A percentile compares a stretch with the other conserved stretches of the same genome.
Conservation (phyloP, 768 basidiomycete species). For the Agaricus sinodeliciosus region DNA sequence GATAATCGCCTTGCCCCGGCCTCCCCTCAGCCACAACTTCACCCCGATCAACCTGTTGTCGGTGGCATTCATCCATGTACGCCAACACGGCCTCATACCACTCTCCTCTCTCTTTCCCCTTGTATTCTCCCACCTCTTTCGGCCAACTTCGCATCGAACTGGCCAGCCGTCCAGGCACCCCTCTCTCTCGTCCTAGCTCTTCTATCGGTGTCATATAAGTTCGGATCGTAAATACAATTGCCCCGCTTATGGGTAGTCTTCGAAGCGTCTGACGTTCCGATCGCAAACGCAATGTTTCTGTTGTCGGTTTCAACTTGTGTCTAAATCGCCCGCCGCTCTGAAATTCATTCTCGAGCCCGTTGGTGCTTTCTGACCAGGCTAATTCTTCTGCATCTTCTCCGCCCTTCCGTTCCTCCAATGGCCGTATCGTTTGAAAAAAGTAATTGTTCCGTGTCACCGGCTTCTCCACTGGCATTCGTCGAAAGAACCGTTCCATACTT, state of each 20-base stretch:
- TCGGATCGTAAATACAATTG: conserved; percentile 63
- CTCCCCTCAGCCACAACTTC: conserved; percentile 9
- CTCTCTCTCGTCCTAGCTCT: conserved; percentile 45
- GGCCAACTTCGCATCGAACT: conserved; percentile 63
- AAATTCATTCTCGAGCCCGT: conserved; percentile 46
- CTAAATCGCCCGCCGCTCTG: conserved; percentile 17
- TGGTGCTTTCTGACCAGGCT: conserved; percentile 51
- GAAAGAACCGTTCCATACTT: conserved; percentile 68
- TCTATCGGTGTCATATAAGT: conserved; percentile 54
- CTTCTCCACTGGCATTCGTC: conserved; percentile 56
- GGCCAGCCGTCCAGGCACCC: conserved; percentile 55
- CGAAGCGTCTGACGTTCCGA: conserved; percentile 63
- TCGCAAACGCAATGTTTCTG: conserved; percentile 45
- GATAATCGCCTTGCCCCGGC: not conserved
- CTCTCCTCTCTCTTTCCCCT: conserved; percentile 27
- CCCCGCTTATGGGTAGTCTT: conserved; percentile 56
- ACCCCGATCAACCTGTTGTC: conserved; percentile 11
- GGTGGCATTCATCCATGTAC: conserved; percentile 28
- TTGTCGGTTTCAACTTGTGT: conserved; percentile 18
- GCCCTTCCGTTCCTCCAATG: conserved; percentile 11
- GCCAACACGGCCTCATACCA: conserved; percentile 26
- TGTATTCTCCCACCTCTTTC: conserved; percentile 49
- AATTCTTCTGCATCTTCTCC: conserved; percentile 57
- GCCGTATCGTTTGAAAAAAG: conserved; percentile 28
- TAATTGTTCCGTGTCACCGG: conserved; percentile 72